A percentile compares a stretch with the other conserved stretches of the same genome.
phyloP scores from a whole-genome alignment of 306 rosid genomes.

The Morella rubra region DNA sequence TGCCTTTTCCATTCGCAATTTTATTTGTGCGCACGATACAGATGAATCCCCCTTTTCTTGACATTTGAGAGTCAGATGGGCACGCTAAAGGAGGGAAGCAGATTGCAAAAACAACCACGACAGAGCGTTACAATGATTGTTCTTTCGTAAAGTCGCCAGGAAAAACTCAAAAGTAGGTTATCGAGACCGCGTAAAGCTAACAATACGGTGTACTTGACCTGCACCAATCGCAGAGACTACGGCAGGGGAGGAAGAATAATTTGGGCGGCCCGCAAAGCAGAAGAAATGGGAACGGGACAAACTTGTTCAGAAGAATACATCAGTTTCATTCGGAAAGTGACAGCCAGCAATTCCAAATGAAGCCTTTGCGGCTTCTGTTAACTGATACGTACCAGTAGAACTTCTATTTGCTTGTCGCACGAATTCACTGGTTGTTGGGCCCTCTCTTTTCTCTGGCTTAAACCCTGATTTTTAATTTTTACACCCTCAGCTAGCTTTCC shows the following conservation, averaged over 20 bases:
- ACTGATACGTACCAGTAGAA: too few species aligned
- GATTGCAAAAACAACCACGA: neutral
- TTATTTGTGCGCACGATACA: too few species aligned
- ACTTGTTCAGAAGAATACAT: neutral
- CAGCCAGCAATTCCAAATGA: neutral
- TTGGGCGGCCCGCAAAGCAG: conserved; percentile 12
- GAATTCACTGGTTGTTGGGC: neutral
- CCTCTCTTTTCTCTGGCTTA: neutral
- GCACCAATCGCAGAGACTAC: neutral
- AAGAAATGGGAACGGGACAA: neutral
- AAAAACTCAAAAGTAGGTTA: neutral
- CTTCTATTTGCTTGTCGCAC: neutral
- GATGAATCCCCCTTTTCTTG: too few species aligned
- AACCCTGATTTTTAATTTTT: neutral
- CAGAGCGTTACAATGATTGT: neutral
- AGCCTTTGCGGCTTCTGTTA: conserved; percentile 1
- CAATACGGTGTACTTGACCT: neutral
- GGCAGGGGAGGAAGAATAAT: neutral
- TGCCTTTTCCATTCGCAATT: too few species aligned
- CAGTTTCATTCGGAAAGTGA: neutral
- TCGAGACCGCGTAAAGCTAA: neutral
- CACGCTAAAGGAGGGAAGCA: neutral
- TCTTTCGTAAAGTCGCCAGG: neutral
- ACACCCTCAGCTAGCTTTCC: neutral
- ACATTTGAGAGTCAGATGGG: neutral